A percentile compares a stretch with the other conserved stretches of the same genome.
These are phyloP conservation scores for Incumbomyces lentus DNA, from an alignment of 2,329 filamentous ascomycete genomes.

Conservation along the genomic window DNA sequence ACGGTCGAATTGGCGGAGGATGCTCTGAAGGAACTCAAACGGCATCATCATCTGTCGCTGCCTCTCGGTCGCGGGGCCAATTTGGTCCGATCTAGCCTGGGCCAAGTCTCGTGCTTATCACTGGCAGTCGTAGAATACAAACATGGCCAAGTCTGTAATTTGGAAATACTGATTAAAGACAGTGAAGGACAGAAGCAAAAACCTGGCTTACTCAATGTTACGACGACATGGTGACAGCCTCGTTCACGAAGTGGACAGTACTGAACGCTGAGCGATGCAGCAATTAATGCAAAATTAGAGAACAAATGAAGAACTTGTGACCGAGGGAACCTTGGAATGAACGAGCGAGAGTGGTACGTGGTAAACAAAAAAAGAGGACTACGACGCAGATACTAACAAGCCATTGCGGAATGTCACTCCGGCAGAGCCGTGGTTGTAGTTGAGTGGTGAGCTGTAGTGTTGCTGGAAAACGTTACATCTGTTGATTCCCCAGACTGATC, in stretches of 20 bases:
- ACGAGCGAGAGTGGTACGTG: not conserved
- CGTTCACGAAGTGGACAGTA: not conserved
- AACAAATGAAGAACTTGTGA: too few relatives aligned
- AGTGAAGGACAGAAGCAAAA: not conserved
- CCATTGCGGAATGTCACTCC: constrained; percentile 5
- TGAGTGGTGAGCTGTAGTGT: constrained; percentile 2
- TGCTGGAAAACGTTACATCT: constrained; percentile 7
- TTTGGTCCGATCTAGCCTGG: too few relatives aligned
- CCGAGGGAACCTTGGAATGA: not conserved
- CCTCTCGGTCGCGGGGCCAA: not conserved
- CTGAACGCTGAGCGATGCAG: too few relatives aligned
- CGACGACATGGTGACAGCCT: not conserved
- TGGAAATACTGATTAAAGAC: not conserved
- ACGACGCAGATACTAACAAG: not conserved
- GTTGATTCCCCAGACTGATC: not conserved
- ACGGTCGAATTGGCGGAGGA: constrained; percentile 26
- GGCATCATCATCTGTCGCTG: constrained; percentile 4
- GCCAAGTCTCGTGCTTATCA: too few relatives aligned
- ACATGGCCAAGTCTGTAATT: too few relatives aligned
- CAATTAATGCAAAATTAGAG: too few relatives aligned
- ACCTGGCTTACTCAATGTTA: not conserved
- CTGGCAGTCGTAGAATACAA: too few relatives aligned
- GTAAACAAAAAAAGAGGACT: not conserved
- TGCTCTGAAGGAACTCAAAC: constrained; percentile 10
- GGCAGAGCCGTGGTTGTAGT: constrained; percentile 1